Base-by-base conservation (phyloP, 306 rosid species). In the Gastrolobium bilobum region DNA sequence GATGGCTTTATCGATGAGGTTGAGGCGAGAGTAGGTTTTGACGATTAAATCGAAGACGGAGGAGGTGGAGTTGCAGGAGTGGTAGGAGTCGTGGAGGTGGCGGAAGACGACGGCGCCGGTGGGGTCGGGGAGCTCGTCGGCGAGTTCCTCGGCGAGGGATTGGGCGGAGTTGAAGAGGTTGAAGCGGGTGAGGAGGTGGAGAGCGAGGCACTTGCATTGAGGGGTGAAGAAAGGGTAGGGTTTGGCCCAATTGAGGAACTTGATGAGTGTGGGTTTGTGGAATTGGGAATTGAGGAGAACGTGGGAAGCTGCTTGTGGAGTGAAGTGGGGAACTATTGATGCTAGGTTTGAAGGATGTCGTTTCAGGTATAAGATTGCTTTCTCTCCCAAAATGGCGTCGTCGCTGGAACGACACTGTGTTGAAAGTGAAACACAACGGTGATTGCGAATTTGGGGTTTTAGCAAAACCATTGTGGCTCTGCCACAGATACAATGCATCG, bases 131-230 rank as follows among this genome's bases (percentile, higher is more conserved):
- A 6, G 15, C 37, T 91, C 6, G 46, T 31, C 64, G 40, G 91
- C 91, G 1, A 94, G 83, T 50, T 90, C 86, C 65, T 85, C 88
- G 13, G 94, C 97, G 10, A 94, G 90, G 85, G 86, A n/a, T 47
- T 86, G 99, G 3, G 97, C 97, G 42, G 86, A 52, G 67, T 69
- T 82, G 92, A 78, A 89, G 84, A 89, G 97, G 74, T 87, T 85
- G 89, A 91, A 89, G 72, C 92, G 91, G 42, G 93, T 86, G 86
- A 94, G 97, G 68, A 89, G 79, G 79, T 94, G 99, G 62, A 94
- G 87, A n/a, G 95, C 83, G n/a, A 94, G 80, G 82, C 93, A 91
- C 82, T 92, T 86, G 86, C 87, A 83, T 10, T 75, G 90, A 68
- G 83, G 82, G 46, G 87, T 88, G 83, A 92, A 74, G 88, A 94